phyloP scores from a whole-genome alignment of 176 grass and related monocot species.

The Puya raimondii region DNA sequence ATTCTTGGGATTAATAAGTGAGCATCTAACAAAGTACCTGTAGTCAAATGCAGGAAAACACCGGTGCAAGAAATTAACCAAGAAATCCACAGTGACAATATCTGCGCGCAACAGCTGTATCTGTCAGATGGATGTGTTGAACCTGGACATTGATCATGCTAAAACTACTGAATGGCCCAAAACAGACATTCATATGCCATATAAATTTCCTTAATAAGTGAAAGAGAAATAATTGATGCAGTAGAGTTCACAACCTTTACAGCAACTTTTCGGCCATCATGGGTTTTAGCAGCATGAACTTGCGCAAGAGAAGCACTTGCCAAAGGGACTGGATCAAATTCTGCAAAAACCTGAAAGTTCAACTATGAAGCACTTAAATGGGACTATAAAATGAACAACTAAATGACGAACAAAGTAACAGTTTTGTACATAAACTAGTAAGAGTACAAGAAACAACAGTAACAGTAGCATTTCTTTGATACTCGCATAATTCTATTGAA shows the following conservation, averaged over 20 bases:
- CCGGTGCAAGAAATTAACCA: constrained; percentile 74
- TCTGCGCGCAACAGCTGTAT: constrained; percentile 78
- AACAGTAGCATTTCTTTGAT: neutral
- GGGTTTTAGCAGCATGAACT: constrained; percentile 91
- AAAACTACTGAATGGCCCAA: neutral
- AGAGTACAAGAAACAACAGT: neutral
- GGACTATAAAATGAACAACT: constrained; percentile 3
- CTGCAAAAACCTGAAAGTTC: constrained; percentile 59
- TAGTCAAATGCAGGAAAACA: constrained; percentile 91
- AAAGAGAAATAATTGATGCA: neutral
- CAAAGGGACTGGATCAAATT: constrained; percentile 85
- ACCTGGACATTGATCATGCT: constrained; percentile 43
- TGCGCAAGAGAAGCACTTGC: constrained; percentile 96
- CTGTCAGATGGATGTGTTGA: constrained; percentile 67
- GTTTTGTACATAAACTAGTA: neutral
- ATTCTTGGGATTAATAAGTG: neutral
- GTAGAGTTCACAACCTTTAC: constrained; percentile 51
- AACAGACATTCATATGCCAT: neutral
- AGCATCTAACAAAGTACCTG: constrained; percentile 36
- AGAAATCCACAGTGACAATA: constrained; percentile 76
- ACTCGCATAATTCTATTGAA: neutral
- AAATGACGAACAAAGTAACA: neutral
- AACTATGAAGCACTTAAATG: neutral
- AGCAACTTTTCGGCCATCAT: constrained; percentile 79
- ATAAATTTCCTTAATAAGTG: neutral